Conservation (phyloP, 768 basidiomycete species). For the Crucibulum laeve region DNA sequence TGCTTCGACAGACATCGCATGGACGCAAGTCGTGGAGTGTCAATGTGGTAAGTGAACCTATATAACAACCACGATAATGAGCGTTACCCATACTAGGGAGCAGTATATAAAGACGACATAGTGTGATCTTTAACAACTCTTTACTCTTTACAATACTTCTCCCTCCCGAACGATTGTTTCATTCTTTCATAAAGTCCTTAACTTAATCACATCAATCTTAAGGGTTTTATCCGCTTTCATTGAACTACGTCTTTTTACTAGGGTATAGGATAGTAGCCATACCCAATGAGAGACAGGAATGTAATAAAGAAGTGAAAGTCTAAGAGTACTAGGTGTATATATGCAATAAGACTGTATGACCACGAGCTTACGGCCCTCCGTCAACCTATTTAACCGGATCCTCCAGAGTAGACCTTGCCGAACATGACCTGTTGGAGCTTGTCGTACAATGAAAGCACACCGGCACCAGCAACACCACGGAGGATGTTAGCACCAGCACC, state of each 20-base stretch:
- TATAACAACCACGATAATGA: not conserved
- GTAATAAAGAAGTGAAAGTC: constrained; percentile 29
- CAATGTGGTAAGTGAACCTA: not conserved
- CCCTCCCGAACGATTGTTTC: not conserved
- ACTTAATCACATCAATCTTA: constrained; percentile 16
- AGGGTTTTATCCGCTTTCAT: constrained; percentile 20
- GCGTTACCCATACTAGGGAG: not conserved
- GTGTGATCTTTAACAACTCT: no score
- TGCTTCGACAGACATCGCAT: constrained; percentile 14
- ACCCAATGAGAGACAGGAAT: constrained; percentile 25
- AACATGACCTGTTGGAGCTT: constrained; percentile 95
- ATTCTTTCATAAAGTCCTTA: not conserved
- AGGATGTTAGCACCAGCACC: constrained; percentile 95
- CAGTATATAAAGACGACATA: no score
- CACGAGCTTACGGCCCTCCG: constrained; percentile 11
- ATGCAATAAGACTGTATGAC: constrained; percentile 15
- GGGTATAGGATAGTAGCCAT: constrained; percentile 40
- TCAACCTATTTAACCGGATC: constrained; percentile 42
- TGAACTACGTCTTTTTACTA: constrained; percentile 27
- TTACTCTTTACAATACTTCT: no score
- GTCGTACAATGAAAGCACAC: constrained; percentile 99
- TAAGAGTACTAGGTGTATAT: constrained; percentile 31
- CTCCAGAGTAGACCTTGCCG: constrained; percentile 99
- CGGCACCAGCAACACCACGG: constrained; percentile 99
- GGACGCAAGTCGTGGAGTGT: not conserved